Conservation (phyloP, 2,329 filamentous ascomycete genomes). For the Tolypocladium nubicola region DNA sequence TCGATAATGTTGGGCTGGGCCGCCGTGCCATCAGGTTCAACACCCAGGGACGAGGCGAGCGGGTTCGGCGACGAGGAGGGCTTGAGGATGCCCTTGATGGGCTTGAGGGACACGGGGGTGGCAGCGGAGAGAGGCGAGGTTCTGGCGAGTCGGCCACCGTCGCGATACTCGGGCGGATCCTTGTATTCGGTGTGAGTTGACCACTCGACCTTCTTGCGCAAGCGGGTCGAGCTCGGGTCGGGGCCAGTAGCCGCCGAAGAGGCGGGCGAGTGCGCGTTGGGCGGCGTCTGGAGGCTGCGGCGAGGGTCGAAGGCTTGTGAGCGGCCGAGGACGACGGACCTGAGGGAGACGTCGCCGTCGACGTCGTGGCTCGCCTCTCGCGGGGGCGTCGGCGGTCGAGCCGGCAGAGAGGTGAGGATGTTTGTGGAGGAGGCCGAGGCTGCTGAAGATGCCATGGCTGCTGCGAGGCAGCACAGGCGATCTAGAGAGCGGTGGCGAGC, state of each 20-base stretch:
- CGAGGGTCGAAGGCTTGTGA: slow-evolving; percentile 25
- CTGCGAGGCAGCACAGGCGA: slow-evolving; percentile 26
- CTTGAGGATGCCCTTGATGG: slow-evolving; percentile 69
- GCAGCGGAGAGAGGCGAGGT: slow-evolving; percentile 29
- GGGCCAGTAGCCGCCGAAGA: slow-evolving; percentile 29
- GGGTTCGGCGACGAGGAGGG: slow-evolving; percentile 40
- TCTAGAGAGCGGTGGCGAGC: slow-evolving; percentile 21
- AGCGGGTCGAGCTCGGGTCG: slow-evolving; percentile 31
- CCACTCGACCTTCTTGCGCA: slow-evolving; percentile 47
- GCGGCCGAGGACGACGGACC: slow-evolving; percentile 22
- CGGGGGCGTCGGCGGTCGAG: slow-evolving; percentile 59
- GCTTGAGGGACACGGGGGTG: slow-evolving; percentile 29
- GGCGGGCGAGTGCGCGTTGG: slow-evolving; percentile 33
- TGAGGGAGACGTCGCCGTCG: slow-evolving; percentile 23
- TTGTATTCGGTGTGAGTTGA: slow-evolving; percentile 45
- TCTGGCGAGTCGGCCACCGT: slow-evolving; percentile 24
- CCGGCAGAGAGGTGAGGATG: slow-evolving; percentile 40
- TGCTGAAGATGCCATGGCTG: slow-evolving; percentile 31
- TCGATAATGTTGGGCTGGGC: slow-evolving; percentile 50
- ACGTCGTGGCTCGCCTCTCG: slow-evolving; percentile 36
- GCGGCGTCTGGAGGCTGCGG: slow-evolving; percentile 38
- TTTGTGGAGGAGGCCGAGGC: slow-evolving; percentile 21
- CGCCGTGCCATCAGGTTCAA: slow-evolving; percentile 28
- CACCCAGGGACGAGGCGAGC: slow-evolving; percentile 27
- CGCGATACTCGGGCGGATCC: slow-evolving; percentile 36